Evolutionary conservation across 2,329 filamentous ascomycete genomes (phyloP).

Genomic region (Colletotrichum sp.): DNA sequence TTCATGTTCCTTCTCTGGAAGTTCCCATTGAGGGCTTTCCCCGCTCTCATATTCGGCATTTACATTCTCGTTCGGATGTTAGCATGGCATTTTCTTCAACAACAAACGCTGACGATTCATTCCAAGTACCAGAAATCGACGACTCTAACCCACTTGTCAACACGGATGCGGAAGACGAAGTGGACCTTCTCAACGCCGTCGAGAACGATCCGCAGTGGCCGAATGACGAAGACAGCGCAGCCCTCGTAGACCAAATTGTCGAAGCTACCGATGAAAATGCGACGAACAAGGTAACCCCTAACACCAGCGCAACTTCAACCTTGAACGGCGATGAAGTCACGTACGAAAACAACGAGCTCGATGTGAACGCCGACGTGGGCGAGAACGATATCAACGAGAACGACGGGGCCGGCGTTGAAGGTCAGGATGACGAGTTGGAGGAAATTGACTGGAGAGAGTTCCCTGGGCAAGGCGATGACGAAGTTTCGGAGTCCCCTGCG

Average conservation of each 20-base stretch:
- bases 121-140: conserved; percentile 27
- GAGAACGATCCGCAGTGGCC: neutral
- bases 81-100: conserved; percentile 24
- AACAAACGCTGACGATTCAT: conserved; percentile 27
- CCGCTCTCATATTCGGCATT: neutral
- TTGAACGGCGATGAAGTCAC: conserved; percentile 35
- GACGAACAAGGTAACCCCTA: conserved; percentile 19
- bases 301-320: conserved; percentile 36
- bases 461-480: conserved; percentile 22
- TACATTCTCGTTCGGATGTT: conserved; percentile 19
- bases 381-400: neutral
- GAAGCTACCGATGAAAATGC: neutral
- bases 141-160: conserved; percentile 29
- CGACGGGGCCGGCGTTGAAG: neutral
- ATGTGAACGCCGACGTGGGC: conserved; percentile 25
- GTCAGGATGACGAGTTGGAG: conserved; percentile 13
- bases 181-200: neutral
- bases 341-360: conserved; percentile 34
- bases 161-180: conserved; percentile 19
- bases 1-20: neutral
- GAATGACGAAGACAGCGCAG: neutral
- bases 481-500: conserved; percentile 5
- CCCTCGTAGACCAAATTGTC: neutral
- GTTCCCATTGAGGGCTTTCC: neutral
- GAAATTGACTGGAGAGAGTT: conserved; percentile 32